Evolutionary conservation across 768 basidiomycete species (phyloP), one percentile per base, ranked within the genome.

Genomic region (Hericium coralloides): DNA sequence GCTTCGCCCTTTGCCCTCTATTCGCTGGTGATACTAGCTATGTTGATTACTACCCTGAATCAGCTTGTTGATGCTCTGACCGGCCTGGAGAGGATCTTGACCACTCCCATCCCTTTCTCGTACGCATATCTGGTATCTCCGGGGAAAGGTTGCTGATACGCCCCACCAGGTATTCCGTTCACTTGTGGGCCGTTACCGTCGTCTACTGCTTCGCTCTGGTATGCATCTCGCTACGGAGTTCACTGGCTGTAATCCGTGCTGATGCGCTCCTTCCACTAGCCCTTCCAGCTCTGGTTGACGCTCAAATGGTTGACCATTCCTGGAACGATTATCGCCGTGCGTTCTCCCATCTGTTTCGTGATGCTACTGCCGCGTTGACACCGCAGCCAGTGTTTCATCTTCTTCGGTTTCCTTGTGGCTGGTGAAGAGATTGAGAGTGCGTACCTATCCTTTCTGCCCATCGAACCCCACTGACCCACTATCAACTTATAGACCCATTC

Each of bases 61-160:
- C 74, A 76, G 58, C 75, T 87, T 20, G 80, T 83, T 3, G 84
- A 87, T 55, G 77, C 80, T 26, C 70, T 89, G 50, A 87, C 85
- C 12, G 83, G 83, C 4, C 72, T 89, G 1, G 87, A 89, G 63
- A 73, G 87, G 43, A 86, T 88, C 59, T 73, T 89, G 4, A 88
- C 85, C 0, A 86, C 85, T 1, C 86, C 87, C 3, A 86, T 89
- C 48, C 87, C 86, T 10, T 88, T 85, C 70, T 87, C 85, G 79
- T 87, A 61, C 43, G 78, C 69, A 4, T 2, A 48, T 22, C 18
- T 58, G 15, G 39, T 57, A 12, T 43, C 31, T 5, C 37, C 12
- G 26, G 39, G 38, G 36, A 47, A 37, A 38, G 57, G 49, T 55
- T 38, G 41, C 25, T 14, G 5, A 22, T 53, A 14, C 53, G 55